A percentile compares a stretch with the other conserved stretches of the same genome.
These are phyloP conservation scores for Peronospora destructor DNA, from an alignment of 352 stramenopile genomes.

Conservation along the genomic window DNA sequence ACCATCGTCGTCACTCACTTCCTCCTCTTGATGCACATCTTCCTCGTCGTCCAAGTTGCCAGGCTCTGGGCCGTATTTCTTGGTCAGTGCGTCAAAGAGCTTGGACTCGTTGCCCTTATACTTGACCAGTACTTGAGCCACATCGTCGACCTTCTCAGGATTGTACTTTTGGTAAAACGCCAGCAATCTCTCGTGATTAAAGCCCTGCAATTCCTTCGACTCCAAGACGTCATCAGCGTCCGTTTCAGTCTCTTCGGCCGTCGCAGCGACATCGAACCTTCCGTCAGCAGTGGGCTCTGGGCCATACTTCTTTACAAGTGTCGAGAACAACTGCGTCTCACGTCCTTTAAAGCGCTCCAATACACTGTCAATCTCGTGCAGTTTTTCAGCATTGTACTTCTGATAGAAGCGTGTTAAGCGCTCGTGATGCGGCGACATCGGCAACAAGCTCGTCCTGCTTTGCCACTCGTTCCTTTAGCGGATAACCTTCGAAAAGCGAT, in stretches of 20 bases:
- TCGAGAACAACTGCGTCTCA: constrained; percentile 61
- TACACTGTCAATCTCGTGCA: constrained; percentile 76
- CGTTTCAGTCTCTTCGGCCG: constrained; percentile 10
- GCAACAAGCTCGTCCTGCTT: constrained; percentile 18
- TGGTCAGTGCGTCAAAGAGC: constrained; percentile 74
- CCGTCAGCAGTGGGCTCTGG: constrained; percentile 57
- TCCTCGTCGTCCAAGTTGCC: constrained; percentile 67
- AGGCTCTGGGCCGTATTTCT: constrained; percentile 80
- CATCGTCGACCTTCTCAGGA: constrained; percentile 65
- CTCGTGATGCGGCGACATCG: constrained; percentile 56
- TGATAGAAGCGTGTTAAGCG: constrained; percentile 76
- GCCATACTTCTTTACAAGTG: constrained; percentile 79
- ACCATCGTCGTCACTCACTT: constrained; percentile 32
- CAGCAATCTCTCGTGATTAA: constrained; percentile 58
- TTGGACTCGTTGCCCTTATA: constrained; percentile 79
- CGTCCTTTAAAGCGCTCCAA: constrained; percentile 76
- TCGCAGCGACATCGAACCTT: constrained; percentile 20
- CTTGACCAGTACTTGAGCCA: constrained; percentile 54
- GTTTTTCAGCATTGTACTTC: constrained; percentile 82
- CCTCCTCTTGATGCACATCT: constrained; percentile 36
- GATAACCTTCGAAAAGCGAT: too few relatives aligned
- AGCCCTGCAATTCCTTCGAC: constrained; percentile 26
- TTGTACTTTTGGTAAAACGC: constrained; percentile 85
- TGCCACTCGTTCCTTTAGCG: not conserved
- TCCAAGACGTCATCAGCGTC: constrained; percentile 14